Base-by-base conservation (phyloP, 371 early-diverging fungal genomes). In the Mortierella sp. region DNA sequence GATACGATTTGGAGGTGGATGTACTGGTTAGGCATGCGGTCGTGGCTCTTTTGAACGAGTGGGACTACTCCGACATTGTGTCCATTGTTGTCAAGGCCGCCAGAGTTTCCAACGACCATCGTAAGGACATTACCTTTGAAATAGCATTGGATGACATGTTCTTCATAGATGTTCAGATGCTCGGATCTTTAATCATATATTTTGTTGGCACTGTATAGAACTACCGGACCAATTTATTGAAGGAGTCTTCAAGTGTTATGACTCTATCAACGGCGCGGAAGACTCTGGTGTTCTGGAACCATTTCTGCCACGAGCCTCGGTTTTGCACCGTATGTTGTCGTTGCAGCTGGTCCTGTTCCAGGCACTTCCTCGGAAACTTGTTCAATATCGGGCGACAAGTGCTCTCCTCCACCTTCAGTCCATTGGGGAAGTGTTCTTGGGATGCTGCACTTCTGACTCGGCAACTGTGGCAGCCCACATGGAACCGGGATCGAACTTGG, bases 271-370 rank as follows among this genome's bases (percentile, higher is more conserved):
- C 24, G 86, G 82, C n/a, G 86, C 82, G n/a, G 86, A 86, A 58
- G 86, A 86, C 34, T 74, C 80, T 13, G 45, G 42, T 6, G 63
- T 75, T 55, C 3, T 82, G 7, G 86, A 86, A 13, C 80, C 86
- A 16, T 86, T 86, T 52, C 28, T 86, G 78, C 82, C 86, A 8
- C 79, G 75, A 8, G 77, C 82, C 0, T 82, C 82, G 3, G 71
- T 86, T 6, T 70, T 86, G 80, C 47, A 82, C 19, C 82, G 86
- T 0, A 82, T 86, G 82, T 76, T 86, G 10, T 73, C 86, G 1
- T 60, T 86, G n/a, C 86, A 86, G 52, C 74, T 86, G 26, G 86
- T 86, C 14, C 68, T 86, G 14, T 78, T 86, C 48, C 86, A 86
- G 26, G 57, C 86, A 7, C 52, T 86, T 54, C 86, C 86, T 31